Evolutionary conservation across 2,329 filamentous ascomycete species (phyloP).

Genomic region (Teratosphaeria epicoccoides): DNA sequence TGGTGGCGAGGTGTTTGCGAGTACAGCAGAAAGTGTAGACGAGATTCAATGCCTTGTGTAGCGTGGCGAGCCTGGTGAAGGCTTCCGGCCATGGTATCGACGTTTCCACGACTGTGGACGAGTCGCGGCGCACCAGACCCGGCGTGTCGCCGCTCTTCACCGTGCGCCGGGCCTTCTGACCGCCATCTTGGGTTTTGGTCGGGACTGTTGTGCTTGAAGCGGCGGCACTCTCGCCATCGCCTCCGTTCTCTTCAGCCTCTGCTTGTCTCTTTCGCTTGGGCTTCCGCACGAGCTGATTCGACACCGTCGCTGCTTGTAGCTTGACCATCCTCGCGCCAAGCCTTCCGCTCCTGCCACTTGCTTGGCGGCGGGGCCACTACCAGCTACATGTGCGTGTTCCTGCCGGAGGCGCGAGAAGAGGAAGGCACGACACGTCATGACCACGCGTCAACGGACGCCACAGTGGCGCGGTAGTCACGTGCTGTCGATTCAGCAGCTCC

Average conservation of each 20-base stretch:
- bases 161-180: slow-evolving; percentile 39
- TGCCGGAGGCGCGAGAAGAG: too few relatives aligned
- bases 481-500: not conserved
- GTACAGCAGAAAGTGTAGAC: slow-evolving; percentile 94
- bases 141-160: slow-evolving; percentile 32
- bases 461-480: not conserved
- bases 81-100: slow-evolving; percentile 60
- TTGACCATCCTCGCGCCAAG: slow-evolving; percentile 29
- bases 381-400: too few relatives aligned
- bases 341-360: not conserved
- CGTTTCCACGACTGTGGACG: slow-evolving; percentile 42
- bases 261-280: slow-evolving; percentile 33
- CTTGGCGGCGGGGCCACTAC: too few relatives aligned
- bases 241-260: slow-evolving; percentile 4
- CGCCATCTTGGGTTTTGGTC: slow-evolving; percentile 49
- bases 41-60: slow-evolving; percentile 76
- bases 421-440: too few relatives aligned
- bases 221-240: not conserved
- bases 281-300: slow-evolving; percentile 33
- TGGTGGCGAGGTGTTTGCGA: slow-evolving; percentile 82
- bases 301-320: slow-evolving; percentile 39
- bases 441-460: not conserved
- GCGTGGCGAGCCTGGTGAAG: slow-evolving; percentile 63
- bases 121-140: slow-evolving; percentile 34
- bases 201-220: slow-evolving; percentile 30